A percentile compares a stretch with the other conserved stretches of the same genome.
Conservation (phyloP, 2,329 filamentous ascomycete species). For the Phialophora macrospora region DNA sequence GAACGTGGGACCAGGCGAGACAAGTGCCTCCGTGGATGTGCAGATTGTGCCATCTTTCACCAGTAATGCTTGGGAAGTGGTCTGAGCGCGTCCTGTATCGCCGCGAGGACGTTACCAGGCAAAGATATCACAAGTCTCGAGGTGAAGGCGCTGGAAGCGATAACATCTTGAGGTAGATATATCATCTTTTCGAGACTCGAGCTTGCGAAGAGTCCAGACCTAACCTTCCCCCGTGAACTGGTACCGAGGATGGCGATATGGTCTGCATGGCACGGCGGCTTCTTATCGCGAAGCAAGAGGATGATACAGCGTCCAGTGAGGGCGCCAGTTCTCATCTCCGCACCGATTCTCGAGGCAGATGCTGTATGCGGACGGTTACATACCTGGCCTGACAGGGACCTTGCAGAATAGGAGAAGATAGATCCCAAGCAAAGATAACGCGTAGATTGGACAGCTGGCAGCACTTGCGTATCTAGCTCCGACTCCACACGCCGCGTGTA, state of each 20-base stretch:
- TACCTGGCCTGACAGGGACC: neutral
- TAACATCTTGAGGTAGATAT: neutral
- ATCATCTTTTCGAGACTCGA: neutral
- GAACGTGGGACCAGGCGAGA: constrained; percentile 21
- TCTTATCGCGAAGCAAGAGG: neutral
- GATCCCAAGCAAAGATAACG: neutral
- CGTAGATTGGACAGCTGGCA: neutral
- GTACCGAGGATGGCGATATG: neutral
- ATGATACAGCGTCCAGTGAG: neutral
- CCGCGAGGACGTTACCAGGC: neutral
- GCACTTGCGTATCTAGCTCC: constrained; percentile 11
- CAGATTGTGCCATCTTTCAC: constrained; percentile 9
- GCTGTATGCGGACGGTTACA: constrained; percentile 1
- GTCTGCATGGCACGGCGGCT: neutral
- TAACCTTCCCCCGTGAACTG: neutral
- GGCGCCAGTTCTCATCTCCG: neutral
- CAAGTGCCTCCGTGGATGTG: constrained; percentile 12
- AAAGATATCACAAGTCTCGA: neutral
- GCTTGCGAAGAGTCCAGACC: neutral
- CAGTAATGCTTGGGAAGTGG: neutral
- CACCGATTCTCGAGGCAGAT: neutral
- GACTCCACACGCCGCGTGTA: neutral
- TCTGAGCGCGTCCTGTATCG: neutral
- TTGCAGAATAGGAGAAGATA: neutral
- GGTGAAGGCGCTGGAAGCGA: neutral